Percentiles rank a stretch among this genome's conserved stretches.
Conservation (phyloP, 176 grass and related monocot species). For the Musa acuminata region DNA sequence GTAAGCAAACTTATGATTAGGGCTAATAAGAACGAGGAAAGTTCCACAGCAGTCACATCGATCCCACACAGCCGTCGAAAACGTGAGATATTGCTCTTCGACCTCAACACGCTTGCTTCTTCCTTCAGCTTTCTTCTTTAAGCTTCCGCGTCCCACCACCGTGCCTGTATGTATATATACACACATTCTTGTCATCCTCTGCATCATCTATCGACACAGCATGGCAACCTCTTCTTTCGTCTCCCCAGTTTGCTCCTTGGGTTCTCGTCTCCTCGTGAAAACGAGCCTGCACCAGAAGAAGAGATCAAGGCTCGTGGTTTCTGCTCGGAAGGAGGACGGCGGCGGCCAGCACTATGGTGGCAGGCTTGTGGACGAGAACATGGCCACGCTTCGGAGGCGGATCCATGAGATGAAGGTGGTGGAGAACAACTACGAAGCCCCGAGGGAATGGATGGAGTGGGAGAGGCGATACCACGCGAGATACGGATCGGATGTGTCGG, state of each 20-base stretch:
- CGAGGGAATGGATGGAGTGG: slow-evolving; percentile 16
- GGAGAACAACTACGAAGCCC: neutral
- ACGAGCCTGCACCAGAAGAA: neutral
- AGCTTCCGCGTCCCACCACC: neutral
- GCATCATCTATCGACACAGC: neutral
- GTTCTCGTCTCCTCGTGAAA: neutral
- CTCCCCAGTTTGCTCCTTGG: neutral
- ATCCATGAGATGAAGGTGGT: slow-evolving; percentile 8
- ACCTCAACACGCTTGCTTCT: neutral
- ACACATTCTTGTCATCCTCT: neutral
- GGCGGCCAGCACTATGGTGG: slow-evolving; percentile 1
- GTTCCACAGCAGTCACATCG: no score
- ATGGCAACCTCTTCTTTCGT: neutral
- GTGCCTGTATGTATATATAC: neutral
- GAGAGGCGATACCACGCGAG: slow-evolving; percentile 40
- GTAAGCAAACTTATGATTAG: no score
- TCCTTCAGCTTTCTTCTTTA: neutral
- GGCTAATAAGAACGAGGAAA: no score
- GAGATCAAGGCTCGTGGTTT: neutral
- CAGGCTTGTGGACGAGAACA: slow-evolving; percentile 22
- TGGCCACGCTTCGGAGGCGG: slow-evolving; percentile 7
- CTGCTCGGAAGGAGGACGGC: neutral
- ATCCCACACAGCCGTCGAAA: neutral
- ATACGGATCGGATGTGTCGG: slow-evolving; percentile 41
- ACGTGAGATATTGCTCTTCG: neutral